Evolutionary conservation across 441 rosid genomes (phyloP).

Genomic region (Adansonia madagascariensis): DNA sequence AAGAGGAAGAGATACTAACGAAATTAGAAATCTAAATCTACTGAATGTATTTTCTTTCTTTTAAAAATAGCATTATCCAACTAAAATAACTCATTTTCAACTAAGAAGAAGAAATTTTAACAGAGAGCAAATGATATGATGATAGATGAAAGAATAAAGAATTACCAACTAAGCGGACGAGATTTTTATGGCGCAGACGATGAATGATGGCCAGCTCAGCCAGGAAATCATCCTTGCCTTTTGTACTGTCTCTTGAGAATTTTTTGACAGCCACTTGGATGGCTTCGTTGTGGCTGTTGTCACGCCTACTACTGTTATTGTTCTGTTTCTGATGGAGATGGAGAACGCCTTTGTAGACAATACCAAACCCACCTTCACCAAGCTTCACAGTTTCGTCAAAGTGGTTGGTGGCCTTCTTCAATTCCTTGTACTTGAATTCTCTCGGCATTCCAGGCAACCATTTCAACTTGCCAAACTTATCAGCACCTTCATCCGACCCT

Average conservation of each 20-base stretch:
- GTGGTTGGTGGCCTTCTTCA: constrained; percentile 50
- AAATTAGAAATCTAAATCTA: too few relatives aligned
- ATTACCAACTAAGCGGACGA: constrained; percentile 57
- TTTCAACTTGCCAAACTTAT: constrained; percentile 37
- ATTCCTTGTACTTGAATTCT: constrained; percentile 50
- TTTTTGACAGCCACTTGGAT: constrained; percentile 53
- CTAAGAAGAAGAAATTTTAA: not conserved
- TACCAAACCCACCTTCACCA: constrained; percentile 63
- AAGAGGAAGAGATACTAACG: too few relatives aligned
- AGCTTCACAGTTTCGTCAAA: constrained; percentile 49
- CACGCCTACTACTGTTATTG: not conserved
- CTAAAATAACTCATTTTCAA: too few relatives aligned
- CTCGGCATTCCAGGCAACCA: constrained; percentile 59
- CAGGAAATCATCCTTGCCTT: constrained; percentile 59
- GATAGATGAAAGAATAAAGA: not conserved
- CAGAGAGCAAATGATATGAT: not conserved
- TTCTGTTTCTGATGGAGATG: constrained; percentile 22
- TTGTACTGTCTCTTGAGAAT: constrained; percentile 50
- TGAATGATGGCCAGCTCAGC: constrained; percentile 61
- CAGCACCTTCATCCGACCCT: constrained; percentile 25
- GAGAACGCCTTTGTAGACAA: constrained; percentile 52
- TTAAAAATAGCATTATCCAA: too few relatives aligned
- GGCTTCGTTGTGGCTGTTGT: not conserved
- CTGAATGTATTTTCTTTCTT: too few relatives aligned
- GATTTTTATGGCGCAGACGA: constrained; percentile 60